Evolutionary conservation across 1,284 basidiomycete species (phyloP).

Genomic region (Phellopilus nigrolimitatus): DNA sequence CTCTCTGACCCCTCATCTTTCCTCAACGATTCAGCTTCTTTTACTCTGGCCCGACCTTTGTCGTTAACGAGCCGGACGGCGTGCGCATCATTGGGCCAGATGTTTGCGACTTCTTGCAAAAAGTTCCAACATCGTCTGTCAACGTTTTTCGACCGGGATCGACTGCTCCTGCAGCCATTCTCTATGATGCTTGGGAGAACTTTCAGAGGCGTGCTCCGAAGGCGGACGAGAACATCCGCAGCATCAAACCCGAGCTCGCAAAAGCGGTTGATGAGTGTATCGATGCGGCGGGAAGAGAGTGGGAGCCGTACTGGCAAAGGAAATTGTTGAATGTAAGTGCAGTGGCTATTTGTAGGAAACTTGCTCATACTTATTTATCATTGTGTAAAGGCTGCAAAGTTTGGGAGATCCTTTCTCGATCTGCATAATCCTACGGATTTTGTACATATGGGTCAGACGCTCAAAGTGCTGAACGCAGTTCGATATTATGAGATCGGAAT

Average conservation of each 20-base stretch:
- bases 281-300: slow-evolving; percentile 90
- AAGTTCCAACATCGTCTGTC: slow-evolving; percentile 80
- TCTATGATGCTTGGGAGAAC: slow-evolving; percentile 90
- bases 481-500: slow-evolving; percentile 90
- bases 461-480: slow-evolving; percentile 95
- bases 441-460: slow-evolving; percentile 83
- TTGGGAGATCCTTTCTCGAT: slow-evolving; percentile 92
- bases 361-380: slow-evolving; percentile 6
- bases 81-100: slow-evolving; percentile 78
- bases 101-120: slow-evolving; percentile 87
- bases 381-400: slow-evolving; percentile 77
- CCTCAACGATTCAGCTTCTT: slow-evolving; percentile 74
- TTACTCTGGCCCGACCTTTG: slow-evolving; percentile 73
- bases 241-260: slow-evolving; percentile 81
- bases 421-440: slow-evolving; percentile 89
- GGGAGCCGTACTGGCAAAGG: slow-evolving; percentile 88
- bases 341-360: neutral
- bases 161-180: slow-evolving; percentile 84
- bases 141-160: slow-evolving; percentile 92
- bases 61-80: slow-evolving; percentile 85
- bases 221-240: slow-evolving; percentile 90
- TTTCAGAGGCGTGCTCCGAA: slow-evolving; percentile 82
- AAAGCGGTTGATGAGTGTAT: slow-evolving; percentile 90
- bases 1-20: too few relatives aligned
- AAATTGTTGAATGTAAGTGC: slow-evolving; percentile 70